Conservation (phyloP, 306 rosid genomes). For the Fagus crenata region DNA sequence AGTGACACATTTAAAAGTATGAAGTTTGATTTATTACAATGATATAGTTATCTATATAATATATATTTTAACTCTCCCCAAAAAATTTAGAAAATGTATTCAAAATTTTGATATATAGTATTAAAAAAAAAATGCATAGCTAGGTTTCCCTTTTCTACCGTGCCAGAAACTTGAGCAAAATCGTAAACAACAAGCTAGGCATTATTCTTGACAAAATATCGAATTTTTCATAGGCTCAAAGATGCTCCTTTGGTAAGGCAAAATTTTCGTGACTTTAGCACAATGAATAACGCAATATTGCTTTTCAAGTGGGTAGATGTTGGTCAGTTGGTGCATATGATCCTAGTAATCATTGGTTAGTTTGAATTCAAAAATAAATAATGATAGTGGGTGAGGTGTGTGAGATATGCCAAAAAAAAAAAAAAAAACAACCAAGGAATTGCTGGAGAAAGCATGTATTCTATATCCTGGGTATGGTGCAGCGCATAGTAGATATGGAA, state of each 20-base stretch:
- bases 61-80: no score
- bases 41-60: no score
- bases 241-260: not conserved
- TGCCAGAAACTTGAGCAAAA: not conserved
- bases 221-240: not conserved
- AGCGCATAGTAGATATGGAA: not conserved
- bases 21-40: no score
- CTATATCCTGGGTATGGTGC: not conserved
- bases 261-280: not conserved
- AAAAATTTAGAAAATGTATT: no score
- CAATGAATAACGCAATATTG: not conserved
- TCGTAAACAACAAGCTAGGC: not conserved
- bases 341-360: not conserved
- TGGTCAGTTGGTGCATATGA: conserved; percentile 12
- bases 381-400: not conserved
- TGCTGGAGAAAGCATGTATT: no score
- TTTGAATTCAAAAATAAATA: no score
- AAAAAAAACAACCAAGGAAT: not conserved
- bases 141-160: no score
- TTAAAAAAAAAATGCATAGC: no score
- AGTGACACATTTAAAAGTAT: no score
- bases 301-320: conserved; percentile 17
- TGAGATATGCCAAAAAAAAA: not conserved
- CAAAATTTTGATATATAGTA: no score
- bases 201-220: not conserved